These are phyloP conservation scores for Mycena albidolilacea DNA, from an alignment of 768 basidiomycete genomes.

Conservation along the genomic window DNA sequence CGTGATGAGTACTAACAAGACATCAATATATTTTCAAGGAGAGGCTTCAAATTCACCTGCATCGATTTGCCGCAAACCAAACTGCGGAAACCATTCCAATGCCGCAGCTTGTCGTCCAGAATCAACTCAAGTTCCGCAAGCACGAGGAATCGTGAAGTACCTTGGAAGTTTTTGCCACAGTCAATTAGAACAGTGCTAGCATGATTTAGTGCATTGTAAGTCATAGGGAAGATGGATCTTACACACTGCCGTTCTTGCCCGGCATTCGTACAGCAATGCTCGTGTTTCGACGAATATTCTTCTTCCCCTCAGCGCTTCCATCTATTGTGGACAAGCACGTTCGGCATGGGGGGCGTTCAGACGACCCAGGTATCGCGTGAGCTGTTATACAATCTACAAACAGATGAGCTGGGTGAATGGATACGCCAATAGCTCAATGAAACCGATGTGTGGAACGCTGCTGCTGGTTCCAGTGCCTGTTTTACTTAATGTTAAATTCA, in stretches of 20 bases:
- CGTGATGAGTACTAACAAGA: constrained; percentile 76
- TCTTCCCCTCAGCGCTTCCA: constrained; percentile 75
- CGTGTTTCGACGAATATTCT: constrained; percentile 90
- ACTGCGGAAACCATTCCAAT: constrained; percentile 72
- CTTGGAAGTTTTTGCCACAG: constrained; percentile 88
- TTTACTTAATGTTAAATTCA: background rate
- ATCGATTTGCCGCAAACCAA: constrained; percentile 72
- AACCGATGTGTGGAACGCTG: constrained; percentile 37
- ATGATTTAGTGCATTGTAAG: background rate
- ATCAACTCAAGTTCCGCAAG: constrained; percentile 59
- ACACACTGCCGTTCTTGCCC: constrained; percentile 64
- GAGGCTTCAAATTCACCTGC: constrained; percentile 39
- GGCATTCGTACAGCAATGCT: constrained; percentile 73
- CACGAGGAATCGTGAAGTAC: constrained; percentile 46
- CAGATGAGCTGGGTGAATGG: constrained; percentile 55
- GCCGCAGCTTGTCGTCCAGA: constrained; percentile 49
- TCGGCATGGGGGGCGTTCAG: constrained; percentile 59
- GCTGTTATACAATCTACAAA: constrained; percentile 80
- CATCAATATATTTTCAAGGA: constrained; percentile 62
- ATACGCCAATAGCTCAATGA: background rate
- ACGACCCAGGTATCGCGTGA: constrained; percentile 56
- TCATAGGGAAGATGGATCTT: constrained; percentile 43
- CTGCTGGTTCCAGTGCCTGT: constrained; percentile 35
- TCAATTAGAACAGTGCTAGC: constrained; percentile 85
- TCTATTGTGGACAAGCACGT: constrained; percentile 78